Conservation (phyloP, 306 rosid species). For the Luffa aegyptiaca region DNA sequence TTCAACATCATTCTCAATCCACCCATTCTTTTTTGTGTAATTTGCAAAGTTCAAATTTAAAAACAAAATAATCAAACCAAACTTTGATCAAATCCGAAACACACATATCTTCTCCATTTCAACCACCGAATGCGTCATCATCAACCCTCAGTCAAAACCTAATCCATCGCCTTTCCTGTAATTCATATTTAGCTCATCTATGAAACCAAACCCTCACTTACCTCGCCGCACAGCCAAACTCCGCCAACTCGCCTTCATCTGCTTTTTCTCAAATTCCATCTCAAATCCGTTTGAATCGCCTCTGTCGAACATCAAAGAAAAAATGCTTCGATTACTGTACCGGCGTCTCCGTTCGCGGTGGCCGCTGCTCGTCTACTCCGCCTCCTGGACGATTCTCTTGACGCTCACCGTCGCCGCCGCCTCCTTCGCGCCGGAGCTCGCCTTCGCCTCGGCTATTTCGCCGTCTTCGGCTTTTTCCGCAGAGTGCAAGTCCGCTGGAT, state of each 20-base stretch:
- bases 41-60: no score
- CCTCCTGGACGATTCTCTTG: conserved; percentile 46
- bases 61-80: no score
- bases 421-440: conserved; percentile 59
- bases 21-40: no score
- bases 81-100: not conserved
- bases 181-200: not conserved
- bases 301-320: not conserved
- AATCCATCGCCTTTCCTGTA: not conserved
- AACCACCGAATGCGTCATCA: not conserved
- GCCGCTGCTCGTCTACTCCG: conserved; percentile 57
- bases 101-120: not conserved
- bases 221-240: no score
- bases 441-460: conserved; percentile 57
- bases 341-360: conserved; percentile 26
- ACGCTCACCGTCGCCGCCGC: conserved; percentile 56
- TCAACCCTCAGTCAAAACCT: not conserved
- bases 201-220: not conserved
- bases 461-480: conserved; percentile 42
- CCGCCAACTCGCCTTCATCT: not conserved
- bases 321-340: conserved; percentile 40
- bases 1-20: no score
- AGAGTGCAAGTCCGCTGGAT: conserved; percentile 18
- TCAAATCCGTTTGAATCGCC: not conserved
- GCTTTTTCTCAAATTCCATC: not conserved